phyloP scores from a whole-genome alignment of 768 basidiomycete species.

The Exsudoporus frostii region DNA sequence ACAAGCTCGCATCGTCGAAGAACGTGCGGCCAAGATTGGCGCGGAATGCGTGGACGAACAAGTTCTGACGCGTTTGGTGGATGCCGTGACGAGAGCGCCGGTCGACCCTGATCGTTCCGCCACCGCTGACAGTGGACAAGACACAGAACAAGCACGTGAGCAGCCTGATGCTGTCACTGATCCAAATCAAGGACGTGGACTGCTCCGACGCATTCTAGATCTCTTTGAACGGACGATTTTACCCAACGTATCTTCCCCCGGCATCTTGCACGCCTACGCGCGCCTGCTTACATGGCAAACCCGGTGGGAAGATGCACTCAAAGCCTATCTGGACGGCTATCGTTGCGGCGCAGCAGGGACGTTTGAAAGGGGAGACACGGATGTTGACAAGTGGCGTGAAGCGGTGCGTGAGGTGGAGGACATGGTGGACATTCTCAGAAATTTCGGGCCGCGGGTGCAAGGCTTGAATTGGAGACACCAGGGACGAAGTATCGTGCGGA shows the following conservation, averaged over 20 bases:
- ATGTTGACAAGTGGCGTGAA: conserved; percentile 66
- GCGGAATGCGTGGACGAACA: conserved; percentile 75
- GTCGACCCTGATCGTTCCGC: conserved; percentile 31
- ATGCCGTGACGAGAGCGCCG: conserved; percentile 69
- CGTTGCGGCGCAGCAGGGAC: conserved; percentile 60
- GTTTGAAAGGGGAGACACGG: conserved; percentile 65
- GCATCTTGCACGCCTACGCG: conserved; percentile 82
- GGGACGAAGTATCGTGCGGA: conserved; percentile 80
- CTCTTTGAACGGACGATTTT: conserved; percentile 79
- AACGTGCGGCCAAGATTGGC: conserved; percentile 38
- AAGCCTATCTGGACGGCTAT: conserved; percentile 85
- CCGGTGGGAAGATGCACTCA: conserved; percentile 73
- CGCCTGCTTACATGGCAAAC: conserved; percentile 72
- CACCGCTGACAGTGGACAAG: conserved; percentile 13
- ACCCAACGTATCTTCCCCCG: conserved; percentile 72
- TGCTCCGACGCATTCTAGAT: conserved; percentile 62
- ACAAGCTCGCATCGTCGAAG: conserved; percentile 74
- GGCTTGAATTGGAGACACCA: conserved; percentile 79
- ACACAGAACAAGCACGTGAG: conserved; percentile 3
- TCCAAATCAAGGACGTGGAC: conserved; percentile 64
- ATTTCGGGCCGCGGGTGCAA: conserved; percentile 71
- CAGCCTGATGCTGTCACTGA: conserved; percentile 30
- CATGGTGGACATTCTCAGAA: conserved; percentile 75
- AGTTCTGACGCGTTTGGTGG: conserved; percentile 85
- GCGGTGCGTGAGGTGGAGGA: conserved; percentile 80